phyloP scores from a whole-genome alignment of 345 rosid genomes.

The Rhodamnia argentea region DNA sequence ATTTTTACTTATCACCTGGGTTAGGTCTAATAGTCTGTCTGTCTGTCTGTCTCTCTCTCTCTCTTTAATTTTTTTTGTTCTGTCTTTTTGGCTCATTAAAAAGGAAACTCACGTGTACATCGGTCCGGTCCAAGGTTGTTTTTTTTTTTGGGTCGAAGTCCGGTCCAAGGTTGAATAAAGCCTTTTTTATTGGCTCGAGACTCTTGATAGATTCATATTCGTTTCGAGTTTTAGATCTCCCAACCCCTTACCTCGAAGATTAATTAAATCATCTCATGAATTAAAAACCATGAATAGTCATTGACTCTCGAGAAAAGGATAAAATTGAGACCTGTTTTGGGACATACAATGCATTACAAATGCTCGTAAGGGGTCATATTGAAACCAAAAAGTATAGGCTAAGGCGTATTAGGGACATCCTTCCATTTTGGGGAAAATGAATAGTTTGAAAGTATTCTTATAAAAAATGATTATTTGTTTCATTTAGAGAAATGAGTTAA shows the following conservation, averaged over 20 bases:
- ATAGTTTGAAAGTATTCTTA: background rate
- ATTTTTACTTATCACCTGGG: background rate
- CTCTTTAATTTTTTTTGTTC: background rate
- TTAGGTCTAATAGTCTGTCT: background rate
- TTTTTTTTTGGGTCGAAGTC: background rate
- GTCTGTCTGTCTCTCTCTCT: background rate
- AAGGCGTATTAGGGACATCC: fast-evolving
- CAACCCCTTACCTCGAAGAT: background rate
- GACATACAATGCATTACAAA: too few relatives aligned
- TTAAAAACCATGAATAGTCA: too few relatives aligned
- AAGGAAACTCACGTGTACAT: background rate
- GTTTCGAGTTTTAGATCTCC: background rate
- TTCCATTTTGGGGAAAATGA: background rate
- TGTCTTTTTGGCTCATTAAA: background rate
- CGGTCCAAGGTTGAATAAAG: background rate
- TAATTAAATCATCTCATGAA: background rate
- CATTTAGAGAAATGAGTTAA: background rate
- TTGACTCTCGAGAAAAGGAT: too few relatives aligned
- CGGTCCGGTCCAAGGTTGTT: background rate
- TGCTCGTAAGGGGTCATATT: too few relatives aligned
- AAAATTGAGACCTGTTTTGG: too few relatives aligned
- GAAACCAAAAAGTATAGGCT: background rate
- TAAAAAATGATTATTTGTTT: background rate
- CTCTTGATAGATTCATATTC: too few relatives aligned
- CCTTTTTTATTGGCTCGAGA: background rate